Conservation (phyloP, 2,329 filamentous ascomycete genomes). For the Phialocephala sp. region DNA sequence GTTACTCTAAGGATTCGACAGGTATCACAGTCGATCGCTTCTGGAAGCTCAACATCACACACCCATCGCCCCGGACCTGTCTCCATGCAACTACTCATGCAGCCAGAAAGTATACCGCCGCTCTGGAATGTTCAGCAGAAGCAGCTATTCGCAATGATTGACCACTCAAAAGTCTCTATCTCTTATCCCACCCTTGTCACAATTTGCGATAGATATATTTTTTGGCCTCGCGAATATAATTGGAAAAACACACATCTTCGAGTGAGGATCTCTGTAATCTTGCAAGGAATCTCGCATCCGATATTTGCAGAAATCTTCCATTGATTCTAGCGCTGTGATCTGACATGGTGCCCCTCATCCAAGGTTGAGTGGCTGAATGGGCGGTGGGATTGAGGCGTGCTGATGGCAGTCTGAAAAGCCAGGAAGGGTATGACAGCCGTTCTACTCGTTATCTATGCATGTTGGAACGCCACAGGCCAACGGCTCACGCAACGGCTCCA, state of each 20-base stretch:
- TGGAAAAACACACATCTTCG: not conserved
- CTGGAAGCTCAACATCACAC: conserved; percentile 1
- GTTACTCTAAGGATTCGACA: not conserved
- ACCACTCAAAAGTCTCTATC: not conserved
- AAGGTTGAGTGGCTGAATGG: conserved; percentile 2
- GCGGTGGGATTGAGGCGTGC: not conserved
- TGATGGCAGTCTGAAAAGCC: not conserved
- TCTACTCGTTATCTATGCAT: conserved; percentile 4
- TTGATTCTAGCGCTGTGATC: not conserved
- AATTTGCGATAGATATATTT: not conserved
- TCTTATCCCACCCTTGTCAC: not conserved
- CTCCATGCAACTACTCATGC: not conserved
- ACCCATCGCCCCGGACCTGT: too few species aligned
- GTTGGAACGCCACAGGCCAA: not conserved
- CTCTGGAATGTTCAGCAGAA: not conserved
- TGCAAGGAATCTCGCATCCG: conserved; percentile 1
- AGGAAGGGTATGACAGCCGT: conserved; percentile 2
- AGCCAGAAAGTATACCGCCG: not conserved
- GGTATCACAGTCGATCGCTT: not conserved
- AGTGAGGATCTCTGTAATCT: not conserved
- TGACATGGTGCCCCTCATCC: conserved; percentile 7
- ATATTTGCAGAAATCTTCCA: conserved; percentile 2
- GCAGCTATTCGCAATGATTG: not conserved
- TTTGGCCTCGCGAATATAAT: not conserved
- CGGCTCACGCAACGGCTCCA: not conserved